Evolutionary conservation across 805 yeast species (phyloP).

Genomic region (Lachancea thermotolerans): DNA sequence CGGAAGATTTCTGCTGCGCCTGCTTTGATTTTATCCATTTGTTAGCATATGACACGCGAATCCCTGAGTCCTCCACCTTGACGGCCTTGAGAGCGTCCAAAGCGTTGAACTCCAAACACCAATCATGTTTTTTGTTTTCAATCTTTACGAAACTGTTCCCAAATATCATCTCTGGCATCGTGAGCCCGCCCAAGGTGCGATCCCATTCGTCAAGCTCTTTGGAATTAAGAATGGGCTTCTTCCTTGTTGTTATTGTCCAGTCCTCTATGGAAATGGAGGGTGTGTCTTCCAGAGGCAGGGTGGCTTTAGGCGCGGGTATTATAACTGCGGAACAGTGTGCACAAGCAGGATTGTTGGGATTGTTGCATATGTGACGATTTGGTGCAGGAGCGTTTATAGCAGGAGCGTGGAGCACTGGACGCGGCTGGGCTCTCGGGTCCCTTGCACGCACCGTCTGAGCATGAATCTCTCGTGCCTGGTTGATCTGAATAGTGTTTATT

Average conservation of each 20-base stretch:
- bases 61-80: conserved; percentile 41
- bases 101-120: conserved; percentile 61
- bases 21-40: conserved; percentile 59
- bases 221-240: conserved; percentile 71
- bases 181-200: conserved; percentile 54
- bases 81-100: conserved; percentile 61
- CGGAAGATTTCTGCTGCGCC: conserved; percentile 28
- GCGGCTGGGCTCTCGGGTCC: neutral
- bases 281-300: conserved; percentile 52
- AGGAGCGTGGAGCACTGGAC: neutral
- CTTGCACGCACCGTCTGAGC: conserved; percentile 33
- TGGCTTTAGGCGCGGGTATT: conserved; percentile 69
- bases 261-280: conserved; percentile 65
- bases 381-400: neutral
- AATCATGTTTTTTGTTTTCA: conserved; percentile 34
- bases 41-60: conserved; percentile 78
- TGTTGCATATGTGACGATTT: conserved; percentile 24
- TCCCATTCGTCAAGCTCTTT: conserved; percentile 66
- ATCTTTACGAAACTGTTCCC: conserved; percentile 69
- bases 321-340: conserved; percentile 63
- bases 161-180: conserved; percentile 96
- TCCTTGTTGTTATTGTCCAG: conserved; percentile 70
- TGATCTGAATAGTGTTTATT: conserved; percentile 49
- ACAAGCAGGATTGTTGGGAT: conserved; percentile 43
- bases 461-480: conserved; percentile 60